Evolutionary conservation across 2,329 filamentous ascomycete species (phyloP), one percentile per base, ranked within the genome.

Genomic region (Capronia coronata): DNA sequence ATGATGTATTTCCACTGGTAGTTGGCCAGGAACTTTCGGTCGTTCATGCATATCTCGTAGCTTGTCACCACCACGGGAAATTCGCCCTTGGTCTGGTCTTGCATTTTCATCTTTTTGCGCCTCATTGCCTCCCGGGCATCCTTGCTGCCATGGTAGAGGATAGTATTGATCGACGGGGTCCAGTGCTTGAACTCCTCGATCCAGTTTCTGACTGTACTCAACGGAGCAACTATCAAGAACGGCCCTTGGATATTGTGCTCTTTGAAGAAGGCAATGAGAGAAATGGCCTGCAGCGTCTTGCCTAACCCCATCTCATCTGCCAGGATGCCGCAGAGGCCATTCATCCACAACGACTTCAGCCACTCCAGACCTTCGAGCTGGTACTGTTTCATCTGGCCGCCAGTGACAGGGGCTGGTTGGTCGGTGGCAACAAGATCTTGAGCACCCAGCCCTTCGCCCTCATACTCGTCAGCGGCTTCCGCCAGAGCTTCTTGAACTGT

Each of bases 1-100:
- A 98, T 93, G 62, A 98, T 96, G 60, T 95, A 96, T 46, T 94
- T 88, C 93, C 93, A 98, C 29, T 89, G 84, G 49, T 94, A 91
- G 49, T 85, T 84, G 0, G 82, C 82, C 3, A 98, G 71, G 29
- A 83, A 83, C 45, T 88, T 84, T 30, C 87, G 82, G 64, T 98
- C 93, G 60, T 88, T 84, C 69, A 98, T 83, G 46, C 94, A 90
- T 64, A 98, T 96, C 64, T 98, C 93, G 61, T 97, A 97, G 32
- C 85, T 94, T 0, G 93, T 98, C 62, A 90, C 90, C 0, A 97
- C 86, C 0, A 98, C 84, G 0, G 93, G 93, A 54, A 97, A 98
- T 39, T 84, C 78, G 1, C 77, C 70, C 0, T 83, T 77, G 10
- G 80, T 78, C 11, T 91, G 79, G 53, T 87, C 72, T 37, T 78